A percentile compares a stretch with the other conserved stretches of the same genome.
phyloP scores from a whole-genome alignment of 805 yeast genomes.

The Candida maris region DNA sequence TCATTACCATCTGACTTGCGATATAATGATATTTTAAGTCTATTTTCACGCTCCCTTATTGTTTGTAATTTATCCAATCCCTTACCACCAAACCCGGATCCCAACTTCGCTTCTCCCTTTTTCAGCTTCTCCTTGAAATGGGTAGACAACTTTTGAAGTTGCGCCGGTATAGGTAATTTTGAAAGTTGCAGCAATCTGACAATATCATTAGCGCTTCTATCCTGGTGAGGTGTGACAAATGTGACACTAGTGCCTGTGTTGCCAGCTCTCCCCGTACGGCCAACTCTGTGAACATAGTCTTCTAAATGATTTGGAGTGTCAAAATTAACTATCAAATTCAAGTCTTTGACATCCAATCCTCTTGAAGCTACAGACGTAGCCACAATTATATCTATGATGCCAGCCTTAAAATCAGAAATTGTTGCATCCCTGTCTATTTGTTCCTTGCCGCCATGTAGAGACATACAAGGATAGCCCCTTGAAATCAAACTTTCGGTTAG shows the following conservation, averaged over 20 bases:
- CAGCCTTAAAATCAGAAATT: conserved; percentile 62
- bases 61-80: conserved; percentile 79
- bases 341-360: conserved; percentile 88
- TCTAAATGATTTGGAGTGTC: conserved; percentile 87
- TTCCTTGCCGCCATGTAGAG: conserved; percentile 91
- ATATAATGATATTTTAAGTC: conserved; percentile 46
- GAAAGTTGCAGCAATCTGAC: conserved; percentile 63
- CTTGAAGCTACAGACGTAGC: conserved; percentile 96
- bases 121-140: conserved; percentile 59
- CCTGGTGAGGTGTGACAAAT: conserved; percentile 60
- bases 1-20: conserved; percentile 31
- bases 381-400: conserved; percentile 60
- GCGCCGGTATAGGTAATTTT: conserved; percentile 50
- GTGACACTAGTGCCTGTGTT: conserved; percentile 69
- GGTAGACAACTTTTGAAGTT: conserved; percentile 47
- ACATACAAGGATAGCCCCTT: conserved; percentile 54
- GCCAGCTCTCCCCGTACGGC: conserved; percentile 94
- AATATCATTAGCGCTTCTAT: conserved; percentile 61
- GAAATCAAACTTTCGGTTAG: conserved; percentile 51
- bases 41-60: conserved; percentile 47
- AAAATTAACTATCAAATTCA: conserved; percentile 75
- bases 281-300: conserved; percentile 94
- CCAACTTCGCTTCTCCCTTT: conserved; percentile 57
- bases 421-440: conserved; percentile 78
- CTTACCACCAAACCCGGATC: conserved; percentile 88